Evolutionary conservation across 805 yeast genomes (phyloP).

Genomic region (Sugiyamaella qingdaonensis): DNA sequence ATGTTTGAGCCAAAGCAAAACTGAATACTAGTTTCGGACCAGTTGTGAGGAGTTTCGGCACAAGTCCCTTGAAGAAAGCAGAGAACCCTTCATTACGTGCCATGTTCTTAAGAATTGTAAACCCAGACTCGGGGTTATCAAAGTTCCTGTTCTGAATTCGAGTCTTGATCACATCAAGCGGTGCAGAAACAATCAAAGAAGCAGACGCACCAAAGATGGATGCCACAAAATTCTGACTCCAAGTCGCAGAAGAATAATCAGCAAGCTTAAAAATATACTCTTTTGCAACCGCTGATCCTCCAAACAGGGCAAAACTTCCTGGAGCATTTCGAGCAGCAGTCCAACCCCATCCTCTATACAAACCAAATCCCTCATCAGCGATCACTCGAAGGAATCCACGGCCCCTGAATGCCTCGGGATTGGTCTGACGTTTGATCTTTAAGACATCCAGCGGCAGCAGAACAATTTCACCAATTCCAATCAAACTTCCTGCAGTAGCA

Average conservation of each 20-base stretch:
- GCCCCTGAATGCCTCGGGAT: conserved; percentile 99
- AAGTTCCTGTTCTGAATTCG: conserved; percentile 96
- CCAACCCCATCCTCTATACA: conserved; percentile 99
- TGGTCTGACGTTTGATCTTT: conserved; percentile 98
- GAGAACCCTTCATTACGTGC: conserved; percentile 83
- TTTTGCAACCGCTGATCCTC: conserved; percentile 98
- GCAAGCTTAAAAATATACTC: conserved; percentile 83
- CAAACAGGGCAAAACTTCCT: conserved; percentile 95
- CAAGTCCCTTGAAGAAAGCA: conserved; percentile 92
- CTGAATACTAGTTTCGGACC: conserved; percentile 98
- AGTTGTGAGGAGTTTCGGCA: conserved; percentile 93
- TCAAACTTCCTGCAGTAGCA: conserved; percentile 95
- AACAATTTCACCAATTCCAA: conserved; percentile 97
- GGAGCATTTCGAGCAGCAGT: conserved; percentile 99
- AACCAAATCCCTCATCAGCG: conserved; percentile 85
- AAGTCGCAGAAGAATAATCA: conserved; percentile 88
- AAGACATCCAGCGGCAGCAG: conserved; percentile 92
- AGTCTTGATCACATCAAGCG: conserved; percentile 96
- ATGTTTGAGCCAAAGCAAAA: conserved; percentile 95
- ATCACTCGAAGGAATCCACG: conserved; percentile 89
- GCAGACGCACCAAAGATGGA: conserved; percentile 97
- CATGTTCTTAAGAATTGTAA: conserved; percentile 90
- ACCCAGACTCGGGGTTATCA: conserved; percentile 91
- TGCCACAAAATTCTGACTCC: conserved; percentile 91
- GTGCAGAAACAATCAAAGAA: conserved; percentile 93